Evolutionary conservation across 768 basidiomycete genomes (phyloP).

Genomic region (Naganishia vishniacii): DNA sequence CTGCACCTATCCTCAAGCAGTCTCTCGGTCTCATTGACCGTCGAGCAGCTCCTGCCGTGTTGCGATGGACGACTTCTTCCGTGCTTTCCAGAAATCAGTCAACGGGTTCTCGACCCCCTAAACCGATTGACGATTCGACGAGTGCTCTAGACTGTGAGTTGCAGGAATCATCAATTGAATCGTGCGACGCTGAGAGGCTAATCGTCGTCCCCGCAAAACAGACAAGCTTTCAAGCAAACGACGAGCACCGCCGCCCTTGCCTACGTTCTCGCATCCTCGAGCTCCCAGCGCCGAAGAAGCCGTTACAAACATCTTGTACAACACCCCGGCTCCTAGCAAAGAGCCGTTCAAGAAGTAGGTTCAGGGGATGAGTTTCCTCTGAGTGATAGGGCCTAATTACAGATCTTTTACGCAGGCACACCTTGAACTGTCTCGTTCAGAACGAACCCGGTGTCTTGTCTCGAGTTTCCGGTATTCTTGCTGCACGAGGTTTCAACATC

Average conservation of each 20-base stretch:
- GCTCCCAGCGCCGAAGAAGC: constrained; percentile 85
- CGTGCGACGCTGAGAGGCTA: background rate
- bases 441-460: constrained; percentile 99
- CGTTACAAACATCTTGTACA: constrained; percentile 94
- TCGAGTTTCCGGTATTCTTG: constrained; percentile 92
- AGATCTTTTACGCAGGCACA: constrained; percentile 61
- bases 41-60: background rate
- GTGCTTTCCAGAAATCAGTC: constrained; percentile 1
- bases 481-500: constrained; percentile 88
- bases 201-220: constrained; percentile 19
- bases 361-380: background rate
- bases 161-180: background rate
- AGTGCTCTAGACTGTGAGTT: constrained; percentile 73
- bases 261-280: constrained; percentile 76
- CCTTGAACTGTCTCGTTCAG: constrained; percentile 95
- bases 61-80: constrained; percentile 1
- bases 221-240: constrained; percentile 43
- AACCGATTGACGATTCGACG: constrained; percentile 81
- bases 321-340: constrained; percentile 82
- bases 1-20: constrained; percentile 3
- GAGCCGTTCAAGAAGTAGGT: constrained; percentile 63
- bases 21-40: constrained; percentile 14
- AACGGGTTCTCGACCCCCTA: constrained; percentile 35
- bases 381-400: background rate
- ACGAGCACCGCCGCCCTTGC: constrained; percentile 67